A percentile compares a stretch with the other conserved stretches of the same genome.
phyloP scores from a whole-genome alignment of 352 stramenopile species.

The Plasmopara viticola region DNA sequence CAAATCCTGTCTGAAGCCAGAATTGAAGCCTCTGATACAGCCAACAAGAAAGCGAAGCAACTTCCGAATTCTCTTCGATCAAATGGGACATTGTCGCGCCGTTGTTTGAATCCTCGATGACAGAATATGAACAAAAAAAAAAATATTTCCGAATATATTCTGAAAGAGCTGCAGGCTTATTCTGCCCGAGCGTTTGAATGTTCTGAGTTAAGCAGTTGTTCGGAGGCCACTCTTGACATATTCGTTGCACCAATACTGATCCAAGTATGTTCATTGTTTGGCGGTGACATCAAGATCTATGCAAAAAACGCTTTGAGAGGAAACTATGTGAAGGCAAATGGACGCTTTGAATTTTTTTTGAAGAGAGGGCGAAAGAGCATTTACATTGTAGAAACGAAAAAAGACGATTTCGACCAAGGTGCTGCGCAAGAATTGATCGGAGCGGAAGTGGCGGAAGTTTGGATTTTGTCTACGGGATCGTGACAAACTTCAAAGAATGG shows the following conservation, averaged over 20 bases:
- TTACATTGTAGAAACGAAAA: conserved; percentile 45
- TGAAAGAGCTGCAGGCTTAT: background rate
- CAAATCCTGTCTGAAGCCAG: background rate
- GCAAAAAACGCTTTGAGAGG: background rate
- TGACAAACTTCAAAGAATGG: conserved; percentile 25
- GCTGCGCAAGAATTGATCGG: conserved; percentile 40
- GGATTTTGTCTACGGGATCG: conserved; percentile 38
- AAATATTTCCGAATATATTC: background rate
- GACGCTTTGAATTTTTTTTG: background rate
- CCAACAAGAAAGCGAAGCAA: background rate
- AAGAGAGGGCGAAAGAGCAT: conserved; percentile 13
- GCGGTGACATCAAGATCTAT: background rate
- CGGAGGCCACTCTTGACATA: background rate
- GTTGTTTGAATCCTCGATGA: background rate
- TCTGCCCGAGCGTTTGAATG: background rate
- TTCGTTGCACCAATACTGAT: conserved; percentile 1
- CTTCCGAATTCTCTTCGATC: background rate
- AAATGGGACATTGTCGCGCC: background rate
- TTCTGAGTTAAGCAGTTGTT: background rate
- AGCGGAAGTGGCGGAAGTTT: conserved; percentile 35
- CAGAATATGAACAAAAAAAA: background rate
- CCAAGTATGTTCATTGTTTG: background rate
- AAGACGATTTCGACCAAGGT: conserved; percentile 39
- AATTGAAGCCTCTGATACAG: background rate
- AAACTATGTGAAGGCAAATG: conserved; percentile 1